Conservation (phyloP, 192 early-diverging fungal species). For the Coemansia sp. region DNA sequence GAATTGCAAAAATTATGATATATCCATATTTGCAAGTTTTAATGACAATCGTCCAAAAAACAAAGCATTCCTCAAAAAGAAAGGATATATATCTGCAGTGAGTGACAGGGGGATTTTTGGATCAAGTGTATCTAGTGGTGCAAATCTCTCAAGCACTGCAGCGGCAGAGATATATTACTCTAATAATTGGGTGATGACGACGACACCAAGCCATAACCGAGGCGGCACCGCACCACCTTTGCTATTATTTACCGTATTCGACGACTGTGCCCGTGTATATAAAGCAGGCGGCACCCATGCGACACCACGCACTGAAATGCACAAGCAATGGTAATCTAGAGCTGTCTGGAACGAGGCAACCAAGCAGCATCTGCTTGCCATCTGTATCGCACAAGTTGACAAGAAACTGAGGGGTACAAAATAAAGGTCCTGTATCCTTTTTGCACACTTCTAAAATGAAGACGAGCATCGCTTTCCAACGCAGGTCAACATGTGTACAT, state of each 20-base stretch:
- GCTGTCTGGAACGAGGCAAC: neutral
- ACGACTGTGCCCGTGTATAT: neutral
- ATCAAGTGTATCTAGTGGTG: neutral
- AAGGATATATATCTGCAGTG: neutral
- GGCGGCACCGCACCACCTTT: neutral
- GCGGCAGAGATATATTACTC: neutral
- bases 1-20: neutral
- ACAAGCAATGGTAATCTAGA: neutral
- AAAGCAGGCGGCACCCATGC: neutral
- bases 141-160: neutral
- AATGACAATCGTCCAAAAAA: neutral
- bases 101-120: neutral
- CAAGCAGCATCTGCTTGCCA: neutral
- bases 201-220: neutral
- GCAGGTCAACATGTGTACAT: neutral
- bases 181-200: neutral
- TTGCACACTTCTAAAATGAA: too few relatives aligned
- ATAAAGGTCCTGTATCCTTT: too few relatives aligned
- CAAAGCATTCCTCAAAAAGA: neutral
- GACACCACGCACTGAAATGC: neutral
- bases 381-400: neutral
- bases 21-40: neutral
- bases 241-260: neutral
- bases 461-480: neutral
- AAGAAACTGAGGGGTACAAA: too few relatives aligned